Base-by-base conservation (phyloP, 2,329 filamentous ascomycete genomes). In the Stachybotrys elegans region DNA sequence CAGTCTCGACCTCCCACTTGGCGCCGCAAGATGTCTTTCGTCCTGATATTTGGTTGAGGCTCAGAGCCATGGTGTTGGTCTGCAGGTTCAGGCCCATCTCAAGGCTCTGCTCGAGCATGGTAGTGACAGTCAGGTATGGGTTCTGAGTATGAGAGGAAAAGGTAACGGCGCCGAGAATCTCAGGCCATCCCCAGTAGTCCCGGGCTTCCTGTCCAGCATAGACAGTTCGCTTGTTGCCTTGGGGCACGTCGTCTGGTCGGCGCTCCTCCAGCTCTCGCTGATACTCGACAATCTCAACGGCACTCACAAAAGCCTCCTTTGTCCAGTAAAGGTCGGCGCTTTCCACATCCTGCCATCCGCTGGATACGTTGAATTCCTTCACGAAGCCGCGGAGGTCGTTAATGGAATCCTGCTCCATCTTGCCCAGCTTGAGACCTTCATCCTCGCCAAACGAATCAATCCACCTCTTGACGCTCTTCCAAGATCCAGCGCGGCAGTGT, bases 71-170 rank as follows among this genome's bases (percentile, higher is more conserved):
- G 3, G 76, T 80, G 49, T 69, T 61, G 0, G 76, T 77, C 52
- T 81, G 76, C 29, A 81, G 51, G 47, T 77, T 74, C 6, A 78
- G 54, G 0, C 72, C 73, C 29, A 52, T 58, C 1, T 55, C 51
- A 6, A 78, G 49, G 14, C 66, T 67, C 25, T 71, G 49, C 54
- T 69, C 70, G 22, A 79, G 55, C 19, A 78, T 57, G 1, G 71
- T 71, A 7, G 43, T 46, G 3, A 52, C 50, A 2, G 41, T 40
- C 3, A 29, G 42, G 65, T 61, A 52, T n/a, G 50, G 50, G 38
- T 52, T 56, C 46, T 56, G 54, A 12, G 52, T 53, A 40, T 56
- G 49, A 3, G 41, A 50, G 8, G 37, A 37, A 19, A 43, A 57
- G 4, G 46, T 52, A 6, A 57, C 46, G 4, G 50, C 52, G n/a